These are phyloP conservation scores for Lactarius sp. DNA, from an alignment of 768 basidiomycete genomes.

Conservation along the genomic window DNA sequence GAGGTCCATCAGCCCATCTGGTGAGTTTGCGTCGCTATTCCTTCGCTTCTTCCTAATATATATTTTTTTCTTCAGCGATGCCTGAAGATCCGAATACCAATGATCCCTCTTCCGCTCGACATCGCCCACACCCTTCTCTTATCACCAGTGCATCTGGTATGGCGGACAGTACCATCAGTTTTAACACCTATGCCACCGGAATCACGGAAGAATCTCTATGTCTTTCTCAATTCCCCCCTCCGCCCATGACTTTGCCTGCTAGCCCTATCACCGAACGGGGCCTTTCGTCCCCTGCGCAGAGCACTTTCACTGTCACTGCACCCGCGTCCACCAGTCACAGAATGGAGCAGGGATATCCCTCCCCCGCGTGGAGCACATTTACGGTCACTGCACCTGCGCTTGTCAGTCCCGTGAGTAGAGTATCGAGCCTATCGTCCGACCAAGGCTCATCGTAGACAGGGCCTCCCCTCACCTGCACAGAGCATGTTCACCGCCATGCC, in stretches of 20 bases:
- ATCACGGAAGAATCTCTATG: constrained; percentile 33
- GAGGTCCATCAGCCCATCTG: not conserved
- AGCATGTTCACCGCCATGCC: constrained; percentile 7
- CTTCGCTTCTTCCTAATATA: not conserved
- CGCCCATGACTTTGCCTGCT: constrained; percentile 38
- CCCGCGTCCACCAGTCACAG: constrained; percentile 29
- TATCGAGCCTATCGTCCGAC: not conserved
- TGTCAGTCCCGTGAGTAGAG: constrained; percentile 27
- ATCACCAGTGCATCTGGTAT: constrained; percentile 53
- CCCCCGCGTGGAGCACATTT: constrained; percentile 19
- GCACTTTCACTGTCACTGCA: constrained; percentile 9
- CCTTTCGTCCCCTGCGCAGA: constrained; percentile 25
- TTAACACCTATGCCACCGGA: constrained; percentile 32
- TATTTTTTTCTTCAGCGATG: constrained; percentile 8
- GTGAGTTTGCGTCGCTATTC: not conserved
- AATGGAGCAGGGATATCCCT: constrained; percentile 28
- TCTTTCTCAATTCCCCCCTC: constrained; percentile 50
- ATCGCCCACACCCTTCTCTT: constrained; percentile 39
- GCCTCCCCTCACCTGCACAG: constrained; percentile 5
- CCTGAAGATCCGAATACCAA: not conserved
- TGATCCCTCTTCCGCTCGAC: constrained; percentile 21
- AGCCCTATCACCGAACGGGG: constrained; percentile 32
- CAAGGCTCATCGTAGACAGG: not conserved
- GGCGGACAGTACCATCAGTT: constrained; percentile 53
- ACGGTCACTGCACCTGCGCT: constrained; percentile 13